Evolutionary conservation across 2,329 filamentous ascomycete species (phyloP).

Genomic region (Niveomyces coronatus): DNA sequence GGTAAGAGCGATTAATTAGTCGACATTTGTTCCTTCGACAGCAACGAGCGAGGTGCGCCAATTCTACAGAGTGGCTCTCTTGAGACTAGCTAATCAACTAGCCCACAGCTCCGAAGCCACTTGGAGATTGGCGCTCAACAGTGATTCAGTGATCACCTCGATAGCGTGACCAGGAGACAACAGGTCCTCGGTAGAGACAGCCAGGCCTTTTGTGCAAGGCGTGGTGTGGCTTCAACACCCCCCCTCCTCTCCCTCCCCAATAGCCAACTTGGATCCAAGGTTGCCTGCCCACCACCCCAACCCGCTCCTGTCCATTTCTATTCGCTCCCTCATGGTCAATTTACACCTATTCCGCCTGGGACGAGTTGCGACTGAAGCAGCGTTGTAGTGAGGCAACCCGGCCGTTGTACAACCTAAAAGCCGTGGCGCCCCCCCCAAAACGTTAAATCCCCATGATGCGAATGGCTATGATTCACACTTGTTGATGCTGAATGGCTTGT

Average conservation of each 20-base stretch:
- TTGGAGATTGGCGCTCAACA: constrained; percentile 6
- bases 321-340: constrained; percentile 2
- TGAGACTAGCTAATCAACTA: no score
- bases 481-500: neutral
- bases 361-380: constrained; percentile 3
- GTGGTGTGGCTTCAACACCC: constrained; percentile 3
- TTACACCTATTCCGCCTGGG: constrained; percentile 6
- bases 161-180: constrained; percentile 5
- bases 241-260: constrained; percentile 2
- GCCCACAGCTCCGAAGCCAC: constrained; percentile 7
- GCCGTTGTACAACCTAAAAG: neutral
- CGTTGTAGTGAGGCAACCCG: constrained; percentile 4
- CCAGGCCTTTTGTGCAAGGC: constrained; percentile 1
- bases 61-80: constrained; percentile 3
- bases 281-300: constrained; percentile 4
- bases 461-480: neutral
- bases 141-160: no score
- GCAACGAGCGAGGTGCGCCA: constrained; percentile 6
- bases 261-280: constrained; percentile 4
- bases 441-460: neutral
- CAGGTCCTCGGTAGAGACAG: constrained; percentile 6
- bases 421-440: constrained; percentile 1
- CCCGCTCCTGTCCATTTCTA: neutral
- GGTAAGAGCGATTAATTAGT: constrained; percentile 9
- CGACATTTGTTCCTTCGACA: constrained; percentile 1